Percentiles rank a stretch among this genome's conserved stretches.
Conservation (phyloP, 345 rosid species). For the Mercurialis annua region DNA sequence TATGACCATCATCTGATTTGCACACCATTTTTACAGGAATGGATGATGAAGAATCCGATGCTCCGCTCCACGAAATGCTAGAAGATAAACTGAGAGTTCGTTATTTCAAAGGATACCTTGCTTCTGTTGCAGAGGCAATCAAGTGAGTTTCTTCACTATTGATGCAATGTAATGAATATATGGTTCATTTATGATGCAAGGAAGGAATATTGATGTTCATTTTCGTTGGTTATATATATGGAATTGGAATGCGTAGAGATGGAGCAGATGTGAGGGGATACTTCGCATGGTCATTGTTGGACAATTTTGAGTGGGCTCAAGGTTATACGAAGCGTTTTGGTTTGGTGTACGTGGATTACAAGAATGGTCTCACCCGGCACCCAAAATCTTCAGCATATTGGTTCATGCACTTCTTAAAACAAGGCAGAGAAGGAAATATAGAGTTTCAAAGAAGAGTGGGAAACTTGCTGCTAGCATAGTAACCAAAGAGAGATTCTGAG, state of each 20-base stretch:
- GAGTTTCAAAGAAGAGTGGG: slow-evolving; percentile 47
- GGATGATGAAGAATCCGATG: slow-evolving; percentile 78
- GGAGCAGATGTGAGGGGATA: slow-evolving; percentile 87
- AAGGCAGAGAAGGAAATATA: slow-evolving; percentile 41
- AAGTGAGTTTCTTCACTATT: slow-evolving; percentile 39
- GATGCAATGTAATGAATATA: neutral
- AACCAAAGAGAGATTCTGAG: too few species aligned
- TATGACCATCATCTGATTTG: neutral
- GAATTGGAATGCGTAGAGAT: slow-evolving; percentile 44
- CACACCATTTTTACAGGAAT: slow-evolving; percentile 51
- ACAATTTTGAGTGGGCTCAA: slow-evolving; percentile 91
- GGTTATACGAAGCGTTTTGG: slow-evolving; percentile 95
- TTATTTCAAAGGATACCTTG: slow-evolving; percentile 68
- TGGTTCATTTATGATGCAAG: neutral
- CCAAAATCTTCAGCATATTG: slow-evolving; percentile 89
- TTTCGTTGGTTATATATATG: neutral
- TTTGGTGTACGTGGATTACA: slow-evolving; percentile 77
- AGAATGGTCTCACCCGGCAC: slow-evolving; percentile 69
- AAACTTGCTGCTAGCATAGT: too few species aligned
- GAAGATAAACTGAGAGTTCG: slow-evolving; percentile 75
- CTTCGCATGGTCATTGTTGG: slow-evolving; percentile 90
- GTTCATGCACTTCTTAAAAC: slow-evolving; percentile 72
- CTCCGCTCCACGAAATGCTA: slow-evolving; percentile 67
- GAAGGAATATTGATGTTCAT: neutral
- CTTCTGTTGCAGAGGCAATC: slow-evolving; percentile 65